Conservation (phyloP, 352 stramenopile species). For the Phytophthora tubulina region DNA sequence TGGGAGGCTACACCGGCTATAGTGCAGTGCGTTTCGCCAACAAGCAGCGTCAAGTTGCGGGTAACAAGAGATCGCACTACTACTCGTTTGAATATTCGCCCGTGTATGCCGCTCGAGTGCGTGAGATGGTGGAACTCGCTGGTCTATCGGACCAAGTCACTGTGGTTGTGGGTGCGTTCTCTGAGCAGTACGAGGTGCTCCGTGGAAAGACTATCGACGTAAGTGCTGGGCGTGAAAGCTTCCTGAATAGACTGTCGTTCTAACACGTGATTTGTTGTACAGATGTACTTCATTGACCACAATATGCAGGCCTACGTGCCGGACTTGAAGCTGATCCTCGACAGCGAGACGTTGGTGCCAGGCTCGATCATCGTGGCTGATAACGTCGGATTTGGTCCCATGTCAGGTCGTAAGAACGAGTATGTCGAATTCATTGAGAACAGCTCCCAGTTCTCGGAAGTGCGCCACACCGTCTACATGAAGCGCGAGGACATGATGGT, state of each 20-base stretch:
- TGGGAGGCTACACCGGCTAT: conserved; percentile 59
- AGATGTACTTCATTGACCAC: conserved; percentile 66
- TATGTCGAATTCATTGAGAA: conserved; percentile 51
- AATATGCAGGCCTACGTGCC: conserved; percentile 54
- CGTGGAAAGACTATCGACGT: conserved; percentile 52
- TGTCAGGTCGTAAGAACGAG: conserved; percentile 34
- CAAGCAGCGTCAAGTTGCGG: conserved; percentile 45
- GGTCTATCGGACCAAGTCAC: conserved; percentile 54
- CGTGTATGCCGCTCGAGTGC: conserved; percentile 47
- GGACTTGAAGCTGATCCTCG: conserved; percentile 59
- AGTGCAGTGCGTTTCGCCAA: conserved; percentile 59
- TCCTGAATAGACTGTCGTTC: neutral
- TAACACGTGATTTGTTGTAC: neutral
- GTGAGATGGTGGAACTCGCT: conserved; percentile 55
- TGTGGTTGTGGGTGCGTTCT: conserved; percentile 47
- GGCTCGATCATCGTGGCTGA: conserved; percentile 55
- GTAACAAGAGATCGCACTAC: conserved; percentile 44
- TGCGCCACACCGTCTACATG: conserved; percentile 26
- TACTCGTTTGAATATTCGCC: conserved; percentile 61
- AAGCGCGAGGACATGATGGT: conserved; percentile 15
- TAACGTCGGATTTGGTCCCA: conserved; percentile 38
- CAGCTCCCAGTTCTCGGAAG: conserved; percentile 43
- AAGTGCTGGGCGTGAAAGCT: conserved; percentile 15
- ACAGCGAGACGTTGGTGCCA: conserved; percentile 41
- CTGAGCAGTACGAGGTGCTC: conserved; percentile 42